Percentiles rank a stretch among this genome's conserved stretches.
These are phyloP conservation scores for Jimgerdemannia flammicorona DNA, from an alignment of 192 early-diverging fungal genomes.

Conservation along the genomic window DNA sequence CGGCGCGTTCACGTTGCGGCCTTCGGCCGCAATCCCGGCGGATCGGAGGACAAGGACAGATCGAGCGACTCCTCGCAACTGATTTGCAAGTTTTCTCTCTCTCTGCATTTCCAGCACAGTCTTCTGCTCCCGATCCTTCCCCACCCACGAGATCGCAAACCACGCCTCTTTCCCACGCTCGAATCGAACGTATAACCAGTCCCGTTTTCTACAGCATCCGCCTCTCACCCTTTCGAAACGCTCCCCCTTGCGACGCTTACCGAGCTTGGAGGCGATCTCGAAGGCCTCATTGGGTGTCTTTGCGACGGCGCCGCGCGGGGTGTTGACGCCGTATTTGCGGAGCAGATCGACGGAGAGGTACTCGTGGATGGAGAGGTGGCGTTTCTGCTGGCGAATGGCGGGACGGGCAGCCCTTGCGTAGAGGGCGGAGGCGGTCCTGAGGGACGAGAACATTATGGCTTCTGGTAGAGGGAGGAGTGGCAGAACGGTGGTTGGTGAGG, in stretches of 20 bases:
- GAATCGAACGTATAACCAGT: not conserved
- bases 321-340: conserved; percentile 87
- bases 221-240: not conserved
- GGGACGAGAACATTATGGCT: conserved; percentile 26
- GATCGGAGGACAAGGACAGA: too few relatives aligned
- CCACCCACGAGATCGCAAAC: too few relatives aligned
- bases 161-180: too few relatives aligned
- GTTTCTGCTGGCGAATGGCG: conserved; percentile 56
- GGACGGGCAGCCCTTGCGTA: conserved; percentile 22
- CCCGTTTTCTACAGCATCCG: not conserved
- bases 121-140: too few relatives aligned
- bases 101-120: too few relatives aligned
- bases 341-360: conserved; percentile 93
- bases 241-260: conserved; percentile 28
- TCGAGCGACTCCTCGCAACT: too few relatives aligned
- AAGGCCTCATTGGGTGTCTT: conserved; percentile 86
- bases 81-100: too few relatives aligned
- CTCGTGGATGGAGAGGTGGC: conserved; percentile 97
- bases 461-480: not conserved
- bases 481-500: not conserved
- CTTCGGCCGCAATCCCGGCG: too few relatives aligned
- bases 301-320: conserved; percentile 86
- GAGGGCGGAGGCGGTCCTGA: conserved; percentile 19
- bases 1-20: too few relatives aligned
- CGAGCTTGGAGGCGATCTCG: conserved; percentile 77